Conservation (phyloP, 2,329 filamentous ascomycete species). For the Drechmeria coniospora region DNA sequence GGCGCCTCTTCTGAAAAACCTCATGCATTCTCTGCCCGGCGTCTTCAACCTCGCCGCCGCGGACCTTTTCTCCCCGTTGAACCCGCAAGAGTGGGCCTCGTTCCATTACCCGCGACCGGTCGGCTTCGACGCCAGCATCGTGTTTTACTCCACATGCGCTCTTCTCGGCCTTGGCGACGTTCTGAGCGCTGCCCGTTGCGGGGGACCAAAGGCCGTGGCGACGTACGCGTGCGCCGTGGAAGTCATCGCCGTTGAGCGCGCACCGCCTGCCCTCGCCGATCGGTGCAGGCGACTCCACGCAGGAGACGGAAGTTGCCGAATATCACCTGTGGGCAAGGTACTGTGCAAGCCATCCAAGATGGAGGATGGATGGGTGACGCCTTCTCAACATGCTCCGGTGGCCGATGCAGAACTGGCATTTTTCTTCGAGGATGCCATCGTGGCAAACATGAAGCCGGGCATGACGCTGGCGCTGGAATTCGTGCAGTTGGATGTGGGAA, state of each 20-base stretch:
- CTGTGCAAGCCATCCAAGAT: conserved; percentile 28
- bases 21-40: conserved; percentile 48
- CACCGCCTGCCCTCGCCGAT: conserved; percentile 23
- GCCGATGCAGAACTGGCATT: conserved; percentile 25
- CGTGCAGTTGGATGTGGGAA: conserved; percentile 42
- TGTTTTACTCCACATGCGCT: conserved; percentile 29
- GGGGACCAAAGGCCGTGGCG: conserved; percentile 18
- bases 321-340: conserved; percentile 29
- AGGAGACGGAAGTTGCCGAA: conserved; percentile 13
- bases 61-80: conserved; percentile 40
- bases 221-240: conserved; percentile 44
- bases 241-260: conserved; percentile 34
- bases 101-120: conserved; percentile 17
- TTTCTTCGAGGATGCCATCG: conserved; percentile 47
- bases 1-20: conserved; percentile 40
- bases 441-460: conserved; percentile 41
- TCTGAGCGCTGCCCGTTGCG: conserved; percentile 12
- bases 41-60: conserved; percentile 66
- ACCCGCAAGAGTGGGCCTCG: conserved; percentile 15
- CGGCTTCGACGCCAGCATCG: conserved; percentile 23
- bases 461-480: conserved; percentile 45
- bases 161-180: conserved; percentile 19
- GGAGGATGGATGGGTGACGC: conserved; percentile 30
- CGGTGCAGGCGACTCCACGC: conserved; percentile 28
- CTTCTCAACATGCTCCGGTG: conserved; percentile 6